These are phyloP conservation scores for Sporothrix dimorphospora DNA, from an alignment of 2,329 filamentous ascomycete genomes.

Conservation along the genomic window DNA sequence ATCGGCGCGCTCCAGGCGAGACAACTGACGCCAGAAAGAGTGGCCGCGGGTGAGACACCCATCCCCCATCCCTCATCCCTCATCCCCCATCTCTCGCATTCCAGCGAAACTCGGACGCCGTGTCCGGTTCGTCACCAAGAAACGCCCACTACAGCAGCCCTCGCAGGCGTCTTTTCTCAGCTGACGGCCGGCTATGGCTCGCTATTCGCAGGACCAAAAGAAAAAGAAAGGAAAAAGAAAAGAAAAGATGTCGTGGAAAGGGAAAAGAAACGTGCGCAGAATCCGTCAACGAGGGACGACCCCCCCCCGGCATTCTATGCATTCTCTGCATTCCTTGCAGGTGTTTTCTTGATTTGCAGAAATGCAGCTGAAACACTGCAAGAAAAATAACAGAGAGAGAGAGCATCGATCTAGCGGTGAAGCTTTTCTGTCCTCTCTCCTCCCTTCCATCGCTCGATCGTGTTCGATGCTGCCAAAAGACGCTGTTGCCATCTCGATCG, in stretches of 20 bases:
- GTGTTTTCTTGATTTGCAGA: neutral
- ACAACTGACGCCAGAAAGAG: neutral
- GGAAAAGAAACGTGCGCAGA: conserved; percentile 17
- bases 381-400: too few species aligned
- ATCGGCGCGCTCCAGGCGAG: neutral
- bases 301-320: neutral
- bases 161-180: neutral
- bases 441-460: neutral
- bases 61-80: neutral
- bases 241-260: neutral
- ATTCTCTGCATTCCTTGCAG: neutral
- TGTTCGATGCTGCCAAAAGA: neutral
- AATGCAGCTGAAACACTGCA: neutral
- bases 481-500: neutral
- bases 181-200: too few species aligned
- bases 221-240: neutral
- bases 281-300: neutral
- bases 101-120: neutral
- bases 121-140: neutral
- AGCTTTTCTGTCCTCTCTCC: neutral
- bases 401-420: conserved; percentile 19
- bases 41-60: neutral
- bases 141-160: neutral
- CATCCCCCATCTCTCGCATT: neutral
- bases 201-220: neutral